Evolutionary conservation across 2,329 filamentous ascomycete species (phyloP).

Genomic region (Lecanosticta acicola): DNA sequence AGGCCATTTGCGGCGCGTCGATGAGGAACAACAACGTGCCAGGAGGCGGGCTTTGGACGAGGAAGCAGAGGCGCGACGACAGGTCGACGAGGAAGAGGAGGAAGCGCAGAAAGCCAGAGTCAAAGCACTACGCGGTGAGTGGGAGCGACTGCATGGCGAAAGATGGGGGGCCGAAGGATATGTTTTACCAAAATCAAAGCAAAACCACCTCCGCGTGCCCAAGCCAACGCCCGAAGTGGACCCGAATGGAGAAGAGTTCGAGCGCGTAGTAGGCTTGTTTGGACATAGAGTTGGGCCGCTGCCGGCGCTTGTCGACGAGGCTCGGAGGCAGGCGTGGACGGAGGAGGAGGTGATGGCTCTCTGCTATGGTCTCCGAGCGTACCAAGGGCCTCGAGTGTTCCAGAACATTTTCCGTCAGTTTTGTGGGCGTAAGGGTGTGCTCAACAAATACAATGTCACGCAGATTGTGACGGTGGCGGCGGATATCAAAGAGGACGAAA

Average conservation of each 20-base stretch:
- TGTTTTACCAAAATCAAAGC: conserved; percentile 8
- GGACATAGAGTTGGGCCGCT: conserved; percentile 26
- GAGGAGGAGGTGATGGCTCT: conserved; percentile 31
- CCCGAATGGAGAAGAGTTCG: conserved; percentile 36
- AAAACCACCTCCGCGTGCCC: conserved; percentile 18
- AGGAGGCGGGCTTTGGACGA: conserved; percentile 1
- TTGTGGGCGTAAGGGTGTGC: conserved; percentile 16
- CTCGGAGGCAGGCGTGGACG: conserved; percentile 28
- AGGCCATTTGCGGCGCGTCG: conserved; percentile 2
- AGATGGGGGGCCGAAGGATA: not conserved
- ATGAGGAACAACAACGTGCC: conserved; percentile 4
- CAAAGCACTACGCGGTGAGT: conserved; percentile 1
- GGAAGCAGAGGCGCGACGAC: conserved; percentile 7
- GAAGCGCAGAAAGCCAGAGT: not conserved
- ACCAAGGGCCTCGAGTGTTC: conserved; percentile 24
- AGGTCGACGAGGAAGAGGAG: not conserved
- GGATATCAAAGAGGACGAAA: conserved; percentile 16
- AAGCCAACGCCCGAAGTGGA: conserved; percentile 26
- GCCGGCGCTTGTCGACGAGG: conserved; percentile 16
- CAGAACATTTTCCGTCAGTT: conserved; percentile 23
- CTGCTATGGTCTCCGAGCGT: conserved; percentile 17
- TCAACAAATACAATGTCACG: conserved; percentile 28
- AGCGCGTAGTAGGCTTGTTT: conserved; percentile 36
- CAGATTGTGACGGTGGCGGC: conserved; percentile 31
- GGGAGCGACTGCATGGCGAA: conserved; percentile 1